Conservation (phyloP, 2,329 filamentous ascomycete species). For the Fusarium sambucinum region DNA sequence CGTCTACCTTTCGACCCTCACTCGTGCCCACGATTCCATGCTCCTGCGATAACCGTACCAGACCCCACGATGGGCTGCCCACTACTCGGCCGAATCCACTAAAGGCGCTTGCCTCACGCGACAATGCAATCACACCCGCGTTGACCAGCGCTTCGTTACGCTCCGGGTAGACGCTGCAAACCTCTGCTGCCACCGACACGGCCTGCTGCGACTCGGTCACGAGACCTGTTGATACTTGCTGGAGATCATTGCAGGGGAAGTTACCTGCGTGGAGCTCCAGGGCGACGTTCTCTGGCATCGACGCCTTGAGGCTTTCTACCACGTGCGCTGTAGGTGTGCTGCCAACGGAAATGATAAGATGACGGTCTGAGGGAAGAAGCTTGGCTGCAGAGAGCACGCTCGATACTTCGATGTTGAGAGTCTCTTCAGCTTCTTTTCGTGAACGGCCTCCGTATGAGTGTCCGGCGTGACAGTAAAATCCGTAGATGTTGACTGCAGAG, state of each 20-base stretch:
- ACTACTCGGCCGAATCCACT: constrained; percentile 51
- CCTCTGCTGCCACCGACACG: constrained; percentile 50
- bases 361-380: constrained; percentile 45
- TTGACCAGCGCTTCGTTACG: constrained; percentile 56
- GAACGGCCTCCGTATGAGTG: constrained; percentile 54
- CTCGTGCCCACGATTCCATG: constrained; percentile 53
- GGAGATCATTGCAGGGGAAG: constrained; percentile 55
- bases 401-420: constrained; percentile 50
- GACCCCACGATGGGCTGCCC: constrained; percentile 48
- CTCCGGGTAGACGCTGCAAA: constrained; percentile 55
- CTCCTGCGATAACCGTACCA: constrained; percentile 54
- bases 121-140: constrained; percentile 53
- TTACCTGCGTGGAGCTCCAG: constrained; percentile 56
- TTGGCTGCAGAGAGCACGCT: constrained; percentile 50
- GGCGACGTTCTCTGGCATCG: constrained; percentile 49
- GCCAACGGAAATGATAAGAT: constrained; percentile 52
- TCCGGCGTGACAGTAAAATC: constrained; percentile 56
- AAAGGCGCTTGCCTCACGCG: constrained; percentile 51
- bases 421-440: constrained; percentile 48
- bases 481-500: constrained; percentile 49
- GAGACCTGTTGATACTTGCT: constrained; percentile 54
- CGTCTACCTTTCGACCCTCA: constrained; percentile 41
- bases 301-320: constrained; percentile 48
- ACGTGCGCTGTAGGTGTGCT: constrained; percentile 55
- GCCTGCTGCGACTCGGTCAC: constrained; percentile 49